Evolutionary conservation across 345 rosid species (phyloP).

Genomic region (Syzygium jambos): DNA sequence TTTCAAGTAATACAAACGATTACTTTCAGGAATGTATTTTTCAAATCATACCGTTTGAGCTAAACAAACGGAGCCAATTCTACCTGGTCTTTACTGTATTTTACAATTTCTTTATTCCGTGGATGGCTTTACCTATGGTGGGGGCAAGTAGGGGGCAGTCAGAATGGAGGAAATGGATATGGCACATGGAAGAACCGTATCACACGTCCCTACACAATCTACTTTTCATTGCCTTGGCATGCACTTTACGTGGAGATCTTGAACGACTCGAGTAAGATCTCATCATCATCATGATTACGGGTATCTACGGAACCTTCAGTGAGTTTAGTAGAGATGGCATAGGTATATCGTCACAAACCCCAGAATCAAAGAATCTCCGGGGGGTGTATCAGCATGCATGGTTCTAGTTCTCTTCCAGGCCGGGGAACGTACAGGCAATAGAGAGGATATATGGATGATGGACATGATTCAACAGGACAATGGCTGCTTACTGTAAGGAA

Average conservation of each 20-base stretch:
- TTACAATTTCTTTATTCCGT: background rate
- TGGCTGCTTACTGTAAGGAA: background rate
- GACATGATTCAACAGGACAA: background rate
- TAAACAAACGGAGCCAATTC: background rate
- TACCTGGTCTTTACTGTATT: background rate
- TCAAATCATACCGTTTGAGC: background rate
- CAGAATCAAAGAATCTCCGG: background rate
- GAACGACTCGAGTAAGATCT: background rate
- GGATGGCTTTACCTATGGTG: background rate
- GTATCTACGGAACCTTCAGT: background rate
- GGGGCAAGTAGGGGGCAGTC: background rate
- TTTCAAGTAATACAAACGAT: rapidly evolving
- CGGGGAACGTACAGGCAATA: background rate
- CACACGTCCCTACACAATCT: background rate
- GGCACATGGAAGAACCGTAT: background rate
- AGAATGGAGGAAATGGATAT: background rate
- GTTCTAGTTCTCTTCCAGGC: background rate
- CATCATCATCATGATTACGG: background rate
- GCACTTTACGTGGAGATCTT: background rate
- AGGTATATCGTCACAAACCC: background rate
- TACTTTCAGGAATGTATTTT: background rate
- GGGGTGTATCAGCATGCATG: background rate
- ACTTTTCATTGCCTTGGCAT: background rate
- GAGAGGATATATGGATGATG: background rate
- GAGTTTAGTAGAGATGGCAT: background rate